Base-by-base conservation (phyloP, 495 filamentous ascomycete genomes). In the Patellaria atrata region DNA sequence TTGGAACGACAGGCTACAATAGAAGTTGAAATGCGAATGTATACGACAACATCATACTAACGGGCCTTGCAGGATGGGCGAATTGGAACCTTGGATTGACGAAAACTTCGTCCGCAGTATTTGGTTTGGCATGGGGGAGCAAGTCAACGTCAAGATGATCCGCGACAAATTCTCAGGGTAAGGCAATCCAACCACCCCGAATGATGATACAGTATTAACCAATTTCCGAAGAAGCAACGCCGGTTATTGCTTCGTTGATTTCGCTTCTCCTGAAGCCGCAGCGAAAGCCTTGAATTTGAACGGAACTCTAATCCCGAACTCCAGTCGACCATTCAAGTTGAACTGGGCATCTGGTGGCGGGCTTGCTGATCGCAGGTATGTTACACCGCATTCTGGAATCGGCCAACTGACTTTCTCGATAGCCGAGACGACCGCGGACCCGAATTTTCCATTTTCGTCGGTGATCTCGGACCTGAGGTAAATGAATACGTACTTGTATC, bases 151-250 rank as follows among this genome's bases (percentile, higher is more conserved):
- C 29, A 99, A 99, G 71, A 93, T 99, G 73, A 99, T 99, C 51
- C 85, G 89, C 40, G 89, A 99, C 64, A 93, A 94, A 59, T 94
- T 93, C 56, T 96, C 89, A 58, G 89, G 89, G 87, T 94, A 77
- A 57, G 82, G 56, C 15, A 10, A 22, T 27, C n/a, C n/a, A 27
- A 21, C 35, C 22, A 22, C 22, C 22, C 6, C 26, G 7, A 15
- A 27, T 24, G 40, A 37, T n/a, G n/a, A n/a, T n/a, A n/a, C n/a
- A 40, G 46, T 55, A 56, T 56, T 64, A 61, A 67, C 64, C 65
- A 49, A 53, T 58, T 59, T 53, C 59, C 61, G 55, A 59, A 75
- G 62, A 58, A 96, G 89, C 48, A 96, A 94, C 58, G 89, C 89
- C 37, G 89, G 89, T 30, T 99, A 99, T 59, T 99, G 89, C 62